Evolutionary conservation across 169 alveolate species (phyloP).

Genomic region (Haemoproteus tartakovskyi): DNA sequence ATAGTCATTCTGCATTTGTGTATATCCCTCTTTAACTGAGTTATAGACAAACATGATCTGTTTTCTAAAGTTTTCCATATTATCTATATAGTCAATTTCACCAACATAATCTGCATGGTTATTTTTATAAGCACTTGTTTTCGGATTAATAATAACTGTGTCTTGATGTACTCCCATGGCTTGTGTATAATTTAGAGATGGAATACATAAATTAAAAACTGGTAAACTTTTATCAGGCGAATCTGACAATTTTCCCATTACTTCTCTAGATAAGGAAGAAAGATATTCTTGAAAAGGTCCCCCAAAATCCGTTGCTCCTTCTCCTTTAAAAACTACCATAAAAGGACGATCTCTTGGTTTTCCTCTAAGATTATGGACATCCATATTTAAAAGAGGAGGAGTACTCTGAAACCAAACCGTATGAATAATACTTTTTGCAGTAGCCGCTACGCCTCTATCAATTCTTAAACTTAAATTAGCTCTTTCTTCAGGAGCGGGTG

Average conservation of each 20-base stretch:
- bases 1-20: too few species aligned
- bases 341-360: conserved; percentile 85
- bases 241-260: conserved; percentile 80
- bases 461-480: conserved; percentile 67
- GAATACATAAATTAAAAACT: conserved; percentile 70
- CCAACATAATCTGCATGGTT: conserved; percentile 56
- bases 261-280: conserved; percentile 85
- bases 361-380: conserved; percentile 73
- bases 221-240: conserved; percentile 65
- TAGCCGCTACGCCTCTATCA: conserved; percentile 81
- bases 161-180: conserved; percentile 88
- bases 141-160: conserved; percentile 78
- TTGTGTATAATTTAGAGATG: conserved; percentile 85
- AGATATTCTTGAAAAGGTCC: conserved; percentile 91
- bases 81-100: conserved; percentile 54
- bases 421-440: conserved; percentile 71
- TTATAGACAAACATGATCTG: conserved; percentile 40
- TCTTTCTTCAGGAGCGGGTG: conserved; percentile 55
- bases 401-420: conserved; percentile 80
- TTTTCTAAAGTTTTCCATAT: conserved; percentile 52
- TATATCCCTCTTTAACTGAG: conserved; percentile 30
- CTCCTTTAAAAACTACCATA: conserved; percentile 89
- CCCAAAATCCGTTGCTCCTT: conserved; percentile 91
- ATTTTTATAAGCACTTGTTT: conserved; percentile 28
- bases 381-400: conserved; percentile 69